Base-by-base conservation (phyloP, 768 basidiomycete genomes). In the Amanita phalloides region DNA sequence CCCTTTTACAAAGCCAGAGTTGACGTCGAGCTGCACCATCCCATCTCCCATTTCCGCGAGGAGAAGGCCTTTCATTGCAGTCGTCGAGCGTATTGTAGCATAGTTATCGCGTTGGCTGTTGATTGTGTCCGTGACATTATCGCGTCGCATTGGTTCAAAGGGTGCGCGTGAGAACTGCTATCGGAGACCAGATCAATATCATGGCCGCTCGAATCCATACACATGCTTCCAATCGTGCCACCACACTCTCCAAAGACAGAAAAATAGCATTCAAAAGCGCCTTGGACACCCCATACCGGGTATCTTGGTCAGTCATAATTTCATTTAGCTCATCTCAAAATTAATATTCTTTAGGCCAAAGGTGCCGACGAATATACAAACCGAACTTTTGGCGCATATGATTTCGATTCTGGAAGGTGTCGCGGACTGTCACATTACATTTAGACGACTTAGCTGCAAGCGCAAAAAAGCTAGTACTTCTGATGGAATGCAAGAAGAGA, bases 231-330 rank as follows among this genome's bases (percentile, higher is more conserved):
- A 86, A 84, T 58, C 80, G 87, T 38, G 78, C 76, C 26, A 81
- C 71, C 56, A 62, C 66, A 20, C 69, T 69, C 32, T 56, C 48
- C 14, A 64, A 62, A 41, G 85, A 88, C 21, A 77, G 72, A 43
- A 90, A 82, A 59, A 66, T 71, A 1, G 77, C 82, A 0, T 89
- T 79, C 68, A 89, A 80, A 56, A 74, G 77, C 53, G 82, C 84
- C 0, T 67, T 91, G 21, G 81, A 82, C 47, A 90, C 77, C 54
- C 89, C 89, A 2, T 84, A 85, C 58, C 73, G 75, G 9, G 69
- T 90, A 13, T 62, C 66, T 61, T 91, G 89, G 89, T 89, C 59
- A 54, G 58, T 51, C 53, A 42, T 47, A 55, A 28, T 55, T 44
- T 17, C 36, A 45, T n/a, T 30, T 28, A 45, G 58, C 55, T 26